A percentile compares a stretch with the other conserved stretches of the same genome.
Evolutionary conservation across 2,329 filamentous ascomycete species (phyloP).

Genomic region (Claviceps cyperi): DNA sequence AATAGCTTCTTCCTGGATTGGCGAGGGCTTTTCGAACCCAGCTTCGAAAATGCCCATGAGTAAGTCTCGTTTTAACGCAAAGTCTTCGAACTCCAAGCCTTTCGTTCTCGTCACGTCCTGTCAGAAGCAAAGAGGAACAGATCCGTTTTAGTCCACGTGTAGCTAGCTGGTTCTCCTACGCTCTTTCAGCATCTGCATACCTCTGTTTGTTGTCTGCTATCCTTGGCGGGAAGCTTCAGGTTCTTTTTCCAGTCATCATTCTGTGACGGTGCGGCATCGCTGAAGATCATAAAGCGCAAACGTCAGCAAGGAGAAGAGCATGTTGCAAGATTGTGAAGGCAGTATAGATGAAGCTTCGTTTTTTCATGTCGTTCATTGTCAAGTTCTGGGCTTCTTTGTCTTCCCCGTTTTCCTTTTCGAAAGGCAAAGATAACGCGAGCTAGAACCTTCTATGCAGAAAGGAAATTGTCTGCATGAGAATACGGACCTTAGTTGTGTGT

Average conservation of each 20-base stretch:
- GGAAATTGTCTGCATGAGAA: neutral
- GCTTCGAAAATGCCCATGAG: slow-evolving; percentile 99
- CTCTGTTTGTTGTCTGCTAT: slow-evolving; percentile 70
- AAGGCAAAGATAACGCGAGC: neutral
- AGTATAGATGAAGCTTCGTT: neutral
- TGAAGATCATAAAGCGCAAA: slow-evolving; percentile 10
- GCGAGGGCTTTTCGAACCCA: slow-evolving; percentile 95
- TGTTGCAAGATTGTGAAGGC: neutral
- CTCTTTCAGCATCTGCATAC: slow-evolving; percentile 24
- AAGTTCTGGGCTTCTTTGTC: neutral
- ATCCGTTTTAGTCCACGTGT: slow-evolving; percentile 7
- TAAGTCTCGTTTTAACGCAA: slow-evolving; percentile 84
- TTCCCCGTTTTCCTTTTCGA: neutral
- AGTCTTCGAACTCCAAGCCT: slow-evolving; percentile 94
- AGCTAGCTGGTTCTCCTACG: neutral
- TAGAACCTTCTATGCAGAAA: neutral
- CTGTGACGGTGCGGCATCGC: slow-evolving; percentile 31
- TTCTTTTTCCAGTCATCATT: slow-evolving; percentile 58
- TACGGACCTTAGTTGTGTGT: slow-evolving; percentile 26
- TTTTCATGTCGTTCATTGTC: neutral
- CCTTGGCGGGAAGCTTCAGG: slow-evolving; percentile 58
- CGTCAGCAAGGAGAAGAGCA: slow-evolving; percentile 1
- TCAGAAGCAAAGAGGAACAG: slow-evolving; percentile 2
- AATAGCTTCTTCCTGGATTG: slow-evolving; percentile 98
- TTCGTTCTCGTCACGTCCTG: slow-evolving; percentile 98